phyloP scores from a whole-genome alignment of 2,329 filamentous ascomycete species.

The Bipolaris cookei region DNA sequence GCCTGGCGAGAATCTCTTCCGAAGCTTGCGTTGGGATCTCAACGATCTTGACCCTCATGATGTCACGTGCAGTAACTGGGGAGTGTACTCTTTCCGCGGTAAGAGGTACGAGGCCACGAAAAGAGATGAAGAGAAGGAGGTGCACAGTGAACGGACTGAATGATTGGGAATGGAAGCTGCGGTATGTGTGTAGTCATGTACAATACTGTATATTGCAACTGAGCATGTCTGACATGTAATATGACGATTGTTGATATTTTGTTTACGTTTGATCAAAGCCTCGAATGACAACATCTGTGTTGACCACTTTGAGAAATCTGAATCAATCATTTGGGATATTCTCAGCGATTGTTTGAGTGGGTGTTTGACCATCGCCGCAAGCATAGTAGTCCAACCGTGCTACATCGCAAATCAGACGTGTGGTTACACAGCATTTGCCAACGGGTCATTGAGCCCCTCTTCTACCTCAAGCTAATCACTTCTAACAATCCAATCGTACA shows the following conservation, averaged over 20 bases:
- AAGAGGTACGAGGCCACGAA: conserved; percentile 83
- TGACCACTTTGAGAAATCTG: too few relatives aligned
- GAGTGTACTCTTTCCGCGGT: conserved; percentile 93
- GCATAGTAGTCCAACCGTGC: too few relatives aligned
- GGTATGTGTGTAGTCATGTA: conserved; percentile 9
- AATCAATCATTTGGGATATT: too few relatives aligned
- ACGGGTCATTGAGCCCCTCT: too few relatives aligned
- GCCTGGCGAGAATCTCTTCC: conserved; percentile 91
- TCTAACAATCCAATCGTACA: too few relatives aligned
- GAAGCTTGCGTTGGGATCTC: conserved; percentile 94
- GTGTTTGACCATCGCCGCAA: too few relatives aligned
- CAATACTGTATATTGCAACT: conserved; percentile 1
- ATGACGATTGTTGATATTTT: neutral
- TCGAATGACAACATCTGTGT: too few relatives aligned
- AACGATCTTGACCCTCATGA: conserved; percentile 96
- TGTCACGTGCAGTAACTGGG: conserved; percentile 95
- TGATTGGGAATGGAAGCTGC: conserved; percentile 11
- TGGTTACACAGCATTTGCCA: too few relatives aligned
- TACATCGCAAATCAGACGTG: too few relatives aligned
- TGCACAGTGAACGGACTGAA: conserved; percentile 43
- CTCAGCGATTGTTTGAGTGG: too few relatives aligned
- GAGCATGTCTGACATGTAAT: neutral
- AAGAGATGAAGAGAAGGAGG: conserved; percentile 54
- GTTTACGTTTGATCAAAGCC: too few relatives aligned
- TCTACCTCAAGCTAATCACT: too few relatives aligned